phyloP scores from a whole-genome alignment of 306 rosid genomes.

The Fragaria iinumae region DNA sequence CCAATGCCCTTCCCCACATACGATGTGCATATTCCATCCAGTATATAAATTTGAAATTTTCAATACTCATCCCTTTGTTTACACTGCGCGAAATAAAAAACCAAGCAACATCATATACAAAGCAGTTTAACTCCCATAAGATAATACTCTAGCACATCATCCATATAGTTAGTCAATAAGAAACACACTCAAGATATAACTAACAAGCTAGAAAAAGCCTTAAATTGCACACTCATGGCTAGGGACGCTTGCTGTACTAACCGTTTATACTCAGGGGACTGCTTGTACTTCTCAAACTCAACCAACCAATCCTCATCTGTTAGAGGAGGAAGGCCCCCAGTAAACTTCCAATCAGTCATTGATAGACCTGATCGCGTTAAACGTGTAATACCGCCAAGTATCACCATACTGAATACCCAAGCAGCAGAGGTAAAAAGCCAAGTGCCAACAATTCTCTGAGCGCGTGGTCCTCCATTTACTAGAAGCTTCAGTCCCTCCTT shows the following conservation, averaged over 20 bases:
- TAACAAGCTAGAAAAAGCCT: slow-evolving; percentile 39
- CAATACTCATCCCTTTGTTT: slow-evolving; percentile 44
- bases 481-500: slow-evolving; percentile 67
- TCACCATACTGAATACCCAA: slow-evolving; percentile 93
- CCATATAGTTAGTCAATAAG: not conserved
- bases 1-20: slow-evolving; percentile 94
- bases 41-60: slow-evolving; percentile 47
- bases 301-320: slow-evolving; percentile 65
- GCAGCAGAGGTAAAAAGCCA: slow-evolving; percentile 93
- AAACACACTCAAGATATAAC: not conserved
- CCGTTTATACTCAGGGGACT: slow-evolving; percentile 88
- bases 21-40: slow-evolving; percentile 90
- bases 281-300: slow-evolving; percentile 79
- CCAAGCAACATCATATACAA: not conserved
- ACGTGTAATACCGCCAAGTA: slow-evolving; percentile 85
- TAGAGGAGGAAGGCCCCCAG: slow-evolving; percentile 71
- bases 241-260: slow-evolving; percentile 14
- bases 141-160: not conserved
- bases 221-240: slow-evolving; percentile 3
- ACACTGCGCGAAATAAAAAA: slow-evolving; percentile 33
- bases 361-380: slow-evolving; percentile 93
- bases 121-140: not conserved
- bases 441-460: slow-evolving; percentile 69
- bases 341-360: slow-evolving; percentile 91
- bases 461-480: slow-evolving; percentile 67